phyloP scores from a whole-genome alignment of 2,329 filamentous ascomycete species.

The Phialocephala sp. region DNA sequence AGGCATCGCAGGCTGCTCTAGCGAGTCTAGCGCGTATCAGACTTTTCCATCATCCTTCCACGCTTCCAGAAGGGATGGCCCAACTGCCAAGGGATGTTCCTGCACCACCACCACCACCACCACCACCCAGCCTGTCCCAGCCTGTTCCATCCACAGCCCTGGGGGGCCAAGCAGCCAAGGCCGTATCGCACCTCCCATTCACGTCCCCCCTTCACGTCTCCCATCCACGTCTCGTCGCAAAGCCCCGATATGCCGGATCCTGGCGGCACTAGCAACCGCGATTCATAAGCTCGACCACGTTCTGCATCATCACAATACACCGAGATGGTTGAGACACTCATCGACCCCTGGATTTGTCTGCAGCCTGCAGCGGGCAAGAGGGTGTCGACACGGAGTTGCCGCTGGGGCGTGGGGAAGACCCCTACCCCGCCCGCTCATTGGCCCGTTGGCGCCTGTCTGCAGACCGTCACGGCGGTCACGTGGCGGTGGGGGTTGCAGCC shows the following conservation, averaged over 20 bases:
- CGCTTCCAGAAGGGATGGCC: too few relatives aligned
- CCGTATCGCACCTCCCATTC: not conserved
- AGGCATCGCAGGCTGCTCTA: too few relatives aligned
- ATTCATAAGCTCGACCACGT: not conserved
- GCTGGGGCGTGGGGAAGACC: not conserved
- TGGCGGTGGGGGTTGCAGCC: not conserved
- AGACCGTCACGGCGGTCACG: not conserved
- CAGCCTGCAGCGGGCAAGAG: constrained; percentile 2
- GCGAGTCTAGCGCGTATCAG: too few relatives aligned
- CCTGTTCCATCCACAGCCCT: too few relatives aligned
- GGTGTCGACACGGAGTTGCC: constrained; percentile 10
- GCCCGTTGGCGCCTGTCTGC: not conserved
- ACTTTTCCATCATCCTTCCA: too few relatives aligned
- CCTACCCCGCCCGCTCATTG: not conserved
- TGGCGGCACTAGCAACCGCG: not conserved
- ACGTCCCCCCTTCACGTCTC: not conserved
- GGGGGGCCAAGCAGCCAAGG: too few relatives aligned
- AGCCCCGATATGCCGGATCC: constrained; percentile 5
- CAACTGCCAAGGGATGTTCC: too few relatives aligned
- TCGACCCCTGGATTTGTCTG: not conserved
- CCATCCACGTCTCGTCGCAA: not conserved
- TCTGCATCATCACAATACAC: constrained; percentile 1
- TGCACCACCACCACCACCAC: too few relatives aligned
- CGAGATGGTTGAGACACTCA: constrained; percentile 2
- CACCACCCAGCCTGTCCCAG: too few relatives aligned